phyloP scores from a whole-genome alignment of 2,329 filamentous ascomycete genomes.

The Monosporascus sp. region DNA sequence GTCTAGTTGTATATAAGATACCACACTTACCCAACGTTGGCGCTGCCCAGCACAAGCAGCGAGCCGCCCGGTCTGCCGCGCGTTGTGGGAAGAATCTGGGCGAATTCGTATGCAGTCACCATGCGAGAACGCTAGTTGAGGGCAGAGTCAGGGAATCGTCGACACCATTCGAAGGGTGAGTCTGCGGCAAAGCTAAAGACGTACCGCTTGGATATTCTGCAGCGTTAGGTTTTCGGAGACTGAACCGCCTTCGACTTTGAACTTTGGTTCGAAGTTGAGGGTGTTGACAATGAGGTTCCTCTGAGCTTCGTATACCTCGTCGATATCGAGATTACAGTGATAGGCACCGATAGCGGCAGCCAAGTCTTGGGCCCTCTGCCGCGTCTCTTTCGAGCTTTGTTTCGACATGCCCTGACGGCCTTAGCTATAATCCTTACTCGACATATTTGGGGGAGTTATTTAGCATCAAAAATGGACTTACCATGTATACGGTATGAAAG shows the following conservation, averaged over 20 bases:
- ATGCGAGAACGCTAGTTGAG: constrained; percentile 42
- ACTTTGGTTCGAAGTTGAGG: constrained; percentile 50
- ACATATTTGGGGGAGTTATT: background rate
- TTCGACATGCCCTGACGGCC: constrained; percentile 52
- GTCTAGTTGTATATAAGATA: background rate
- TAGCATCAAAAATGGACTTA: background rate
- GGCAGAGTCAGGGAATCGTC: background rate
- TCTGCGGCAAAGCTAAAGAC: too few relatives aligned
- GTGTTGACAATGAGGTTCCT: constrained; percentile 54
- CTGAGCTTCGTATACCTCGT: constrained; percentile 57
- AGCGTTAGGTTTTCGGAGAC: constrained; percentile 58
- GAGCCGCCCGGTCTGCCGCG: constrained; percentile 52
- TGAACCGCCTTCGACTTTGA: constrained; percentile 60
- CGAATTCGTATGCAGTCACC: constrained; percentile 61
- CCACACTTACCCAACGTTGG: constrained; percentile 49
- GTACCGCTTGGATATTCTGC: constrained; percentile 61
- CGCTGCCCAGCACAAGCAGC: constrained; percentile 62
- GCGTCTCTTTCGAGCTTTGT: constrained; percentile 61
- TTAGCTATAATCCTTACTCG: background rate
- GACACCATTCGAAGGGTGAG: background rate
- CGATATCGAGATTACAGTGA: constrained; percentile 71
- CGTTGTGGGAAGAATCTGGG: constrained; percentile 56
- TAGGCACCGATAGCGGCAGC: constrained; percentile 61
- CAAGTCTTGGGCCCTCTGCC: constrained; percentile 60
- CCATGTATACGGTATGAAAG: constrained; percentile 58